These are phyloP conservation scores for Aspergillus homomorphus DNA, from an alignment of 495 filamentous ascomycete species.

Conservation along the genomic window DNA sequence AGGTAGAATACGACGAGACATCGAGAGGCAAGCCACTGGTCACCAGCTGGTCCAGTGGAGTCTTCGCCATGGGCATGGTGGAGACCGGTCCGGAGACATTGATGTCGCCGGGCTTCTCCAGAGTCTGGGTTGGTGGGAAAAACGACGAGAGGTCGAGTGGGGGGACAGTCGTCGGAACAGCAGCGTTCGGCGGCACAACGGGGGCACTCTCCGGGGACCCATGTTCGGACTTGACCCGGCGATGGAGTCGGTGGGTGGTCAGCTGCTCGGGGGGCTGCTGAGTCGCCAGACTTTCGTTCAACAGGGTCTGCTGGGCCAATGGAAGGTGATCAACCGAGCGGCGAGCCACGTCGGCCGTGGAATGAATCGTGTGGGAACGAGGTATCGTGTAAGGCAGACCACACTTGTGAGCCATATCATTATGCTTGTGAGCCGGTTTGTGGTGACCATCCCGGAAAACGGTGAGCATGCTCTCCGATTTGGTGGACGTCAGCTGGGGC, in stretches of 20 bases:
- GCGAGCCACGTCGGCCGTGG: constrained; percentile 53
- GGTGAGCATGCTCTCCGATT: constrained; percentile 79
- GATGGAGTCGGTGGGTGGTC: constrained; percentile 48
- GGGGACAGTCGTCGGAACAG: constrained; percentile 59
- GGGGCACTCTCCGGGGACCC: constrained; percentile 63
- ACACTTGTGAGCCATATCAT: constrained; percentile 78
- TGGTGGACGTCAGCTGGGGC: constrained; percentile 74
- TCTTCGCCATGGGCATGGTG: constrained; percentile 30
- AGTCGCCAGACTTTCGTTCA: constrained; percentile 36
- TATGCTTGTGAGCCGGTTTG: constrained; percentile 85
- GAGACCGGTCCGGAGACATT: constrained; percentile 22
- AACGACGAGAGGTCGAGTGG: constrained; percentile 64
- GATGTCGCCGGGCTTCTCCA: constrained; percentile 34
- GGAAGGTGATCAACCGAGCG: constrained; percentile 70
- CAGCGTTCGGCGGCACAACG: constrained; percentile 52
- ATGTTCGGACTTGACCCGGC: constrained; percentile 65
- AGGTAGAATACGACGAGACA: constrained; percentile 35
- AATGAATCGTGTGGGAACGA: constrained; percentile 68
- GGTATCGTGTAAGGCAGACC: constrained; percentile 79
- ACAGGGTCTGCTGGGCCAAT: constrained; percentile 43
- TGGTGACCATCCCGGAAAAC: constrained; percentile 92
- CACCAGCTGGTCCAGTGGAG: constrained; percentile 37
- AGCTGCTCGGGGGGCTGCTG: constrained; percentile 29
- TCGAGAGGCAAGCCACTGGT: constrained; percentile 40
- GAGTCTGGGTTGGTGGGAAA: constrained; percentile 43